Conservation (phyloP, 768 basidiomycete species). For the Phlegmacium glaucopus region DNA sequence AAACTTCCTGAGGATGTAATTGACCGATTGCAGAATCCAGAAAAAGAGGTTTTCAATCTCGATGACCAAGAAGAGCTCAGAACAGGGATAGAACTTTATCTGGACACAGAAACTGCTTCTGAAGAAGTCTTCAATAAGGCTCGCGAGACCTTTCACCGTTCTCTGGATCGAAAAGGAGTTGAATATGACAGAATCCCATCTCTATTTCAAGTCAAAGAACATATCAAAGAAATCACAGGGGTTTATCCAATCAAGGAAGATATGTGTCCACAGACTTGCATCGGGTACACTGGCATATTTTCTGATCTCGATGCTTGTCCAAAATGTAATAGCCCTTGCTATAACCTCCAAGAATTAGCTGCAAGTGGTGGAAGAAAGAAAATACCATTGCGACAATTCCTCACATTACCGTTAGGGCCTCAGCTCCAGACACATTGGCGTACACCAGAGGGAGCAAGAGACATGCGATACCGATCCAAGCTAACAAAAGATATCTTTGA, state of each 20-base stretch:
- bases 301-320: conserved; percentile 15
- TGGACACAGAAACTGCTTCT: conserved; percentile 3
- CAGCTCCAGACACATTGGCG: conserved; percentile 20
- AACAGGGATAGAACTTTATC: conserved; percentile 4
- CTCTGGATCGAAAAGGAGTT: conserved; percentile 2
- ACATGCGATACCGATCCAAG: conserved; percentile 1
- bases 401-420: conserved; percentile 20
- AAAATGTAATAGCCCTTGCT: conserved; percentile 19
- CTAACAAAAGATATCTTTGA: conserved; percentile 1
- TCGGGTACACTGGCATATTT: conserved; percentile 25
- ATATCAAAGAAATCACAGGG: conserved; percentile 27
- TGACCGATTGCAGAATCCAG: conserved; percentile 11
- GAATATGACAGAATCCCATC: conserved; percentile 21
- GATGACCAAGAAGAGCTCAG: not conserved
- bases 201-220: conserved; percentile 21
- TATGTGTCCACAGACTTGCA: conserved; percentile 39
- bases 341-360: conserved; percentile 35
- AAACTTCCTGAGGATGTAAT: conserved; percentile 7
- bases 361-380: conserved; percentile 2
- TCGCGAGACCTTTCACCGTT: not conserved
- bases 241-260: conserved; percentile 30
- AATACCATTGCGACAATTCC: not conserved
- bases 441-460: conserved; percentile 2
- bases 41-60: not conserved
- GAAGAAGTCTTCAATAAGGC: conserved; percentile 6